Evolutionary conservation across 139 green algal species (phyloP).

Genomic region (Pseudopediastrum boryanum): DNA sequence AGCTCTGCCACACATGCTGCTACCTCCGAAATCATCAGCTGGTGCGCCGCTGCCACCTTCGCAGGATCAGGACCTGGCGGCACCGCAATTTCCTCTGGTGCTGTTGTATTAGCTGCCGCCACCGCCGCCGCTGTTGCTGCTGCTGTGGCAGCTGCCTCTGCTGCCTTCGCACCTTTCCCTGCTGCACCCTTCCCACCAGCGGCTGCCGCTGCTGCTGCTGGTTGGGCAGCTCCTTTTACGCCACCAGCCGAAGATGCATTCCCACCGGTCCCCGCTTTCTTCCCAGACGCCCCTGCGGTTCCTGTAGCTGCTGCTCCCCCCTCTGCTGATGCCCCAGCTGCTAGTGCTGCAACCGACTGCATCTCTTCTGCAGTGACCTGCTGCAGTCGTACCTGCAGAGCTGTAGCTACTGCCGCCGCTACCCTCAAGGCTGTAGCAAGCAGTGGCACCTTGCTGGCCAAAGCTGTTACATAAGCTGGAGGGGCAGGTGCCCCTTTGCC

Average conservation of each 20-base stretch:
- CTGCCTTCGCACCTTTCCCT: conserved; percentile 17
- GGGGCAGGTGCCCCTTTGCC: neutral
- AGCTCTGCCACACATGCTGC: neutral
- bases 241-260: neutral
- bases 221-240: conserved; percentile 9
- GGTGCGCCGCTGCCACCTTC: neutral
- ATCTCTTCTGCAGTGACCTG: neutral
- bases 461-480: conserved; percentile 8
- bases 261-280: neutral
- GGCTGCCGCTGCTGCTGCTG: neutral
- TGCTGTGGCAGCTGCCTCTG: conserved; percentile 1
- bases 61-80: neutral
- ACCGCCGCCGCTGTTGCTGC: neutral
- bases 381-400: neutral
- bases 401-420: neutral
- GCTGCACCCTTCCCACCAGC: conserved; percentile 4
- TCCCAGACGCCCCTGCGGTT: neutral
- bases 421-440: conserved; percentile 25
- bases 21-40: neutral
- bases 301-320: conserved; percentile 6
- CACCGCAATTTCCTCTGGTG: neutral
- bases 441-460: conserved; percentile 1
- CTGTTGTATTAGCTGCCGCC: neutral
- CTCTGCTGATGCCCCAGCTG: neutral
- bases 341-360: conserved; percentile 1